Evolutionary conservation across 129 eudicot species (phyloP).

Genomic region (Chrysanthemum lavandulifolium): DNA sequence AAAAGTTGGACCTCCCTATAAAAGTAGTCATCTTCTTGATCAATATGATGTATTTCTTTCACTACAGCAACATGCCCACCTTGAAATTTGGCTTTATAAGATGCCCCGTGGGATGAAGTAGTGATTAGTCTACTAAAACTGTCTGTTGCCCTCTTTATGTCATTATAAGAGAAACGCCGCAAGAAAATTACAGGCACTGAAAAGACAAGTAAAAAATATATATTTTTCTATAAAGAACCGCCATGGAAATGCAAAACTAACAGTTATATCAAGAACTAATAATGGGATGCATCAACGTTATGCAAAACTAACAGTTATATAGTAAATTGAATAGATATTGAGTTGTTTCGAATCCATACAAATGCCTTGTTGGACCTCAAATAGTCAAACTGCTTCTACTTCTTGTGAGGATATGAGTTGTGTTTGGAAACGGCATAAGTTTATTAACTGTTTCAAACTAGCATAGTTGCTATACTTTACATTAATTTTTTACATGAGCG

Average conservation of each 20-base stretch:
- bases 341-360: not conserved
- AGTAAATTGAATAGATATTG: not conserved
- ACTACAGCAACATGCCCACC: conserved; percentile 50
- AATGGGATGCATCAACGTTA: too few species aligned
- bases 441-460: too few species aligned
- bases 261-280: not conserved
- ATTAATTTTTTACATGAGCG: too few species aligned
- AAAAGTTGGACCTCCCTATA: conserved; percentile 61
- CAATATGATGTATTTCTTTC: conserved; percentile 54
- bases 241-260: not conserved
- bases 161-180: conserved; percentile 59
- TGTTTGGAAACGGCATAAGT: too few species aligned
- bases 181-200: conserved; percentile 55
- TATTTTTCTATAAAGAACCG: not conserved
- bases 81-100: conserved; percentile 66
- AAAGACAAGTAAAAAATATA: conserved; percentile 1
- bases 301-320: not conserved
- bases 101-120: conserved; percentile 50
- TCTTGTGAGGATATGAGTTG: not conserved
- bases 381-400: not conserved
- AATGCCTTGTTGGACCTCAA: not conserved
- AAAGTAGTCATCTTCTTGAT: conserved; percentile 56
- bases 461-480: too few species aligned
- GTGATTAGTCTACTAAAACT: conserved; percentile 52
- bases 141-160: conserved; percentile 84